Evolutionary conservation across 2,329 filamentous ascomycete genomes (phyloP).

Genomic region (Fusarium sp.): DNA sequence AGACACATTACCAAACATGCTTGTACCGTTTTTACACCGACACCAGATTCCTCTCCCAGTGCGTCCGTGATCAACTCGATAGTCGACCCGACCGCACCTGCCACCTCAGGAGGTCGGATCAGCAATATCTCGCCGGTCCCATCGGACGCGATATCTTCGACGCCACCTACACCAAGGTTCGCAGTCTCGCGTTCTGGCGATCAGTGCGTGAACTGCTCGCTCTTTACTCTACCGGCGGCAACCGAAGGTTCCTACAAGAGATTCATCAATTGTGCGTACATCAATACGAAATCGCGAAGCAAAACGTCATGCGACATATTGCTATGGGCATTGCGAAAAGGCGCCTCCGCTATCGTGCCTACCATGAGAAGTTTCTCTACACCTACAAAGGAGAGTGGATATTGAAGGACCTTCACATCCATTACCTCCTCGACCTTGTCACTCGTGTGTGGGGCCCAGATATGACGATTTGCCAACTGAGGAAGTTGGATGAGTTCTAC

Average conservation of each 20-base stretch:
- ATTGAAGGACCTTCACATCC: not conserved
- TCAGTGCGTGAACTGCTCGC: not conserved
- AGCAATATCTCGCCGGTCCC: not conserved
- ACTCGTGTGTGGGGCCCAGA: not conserved
- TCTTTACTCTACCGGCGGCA: not conserved
- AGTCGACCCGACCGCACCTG: not conserved
- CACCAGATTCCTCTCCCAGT: not conserved
- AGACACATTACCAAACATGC: not conserved
- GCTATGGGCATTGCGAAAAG: not conserved
- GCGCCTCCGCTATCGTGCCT: not conserved
- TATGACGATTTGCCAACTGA: not conserved
- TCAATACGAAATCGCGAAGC: not conserved
- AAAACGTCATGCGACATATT: not conserved
- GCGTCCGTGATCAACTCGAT: not conserved
- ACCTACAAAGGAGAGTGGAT: not conserved
- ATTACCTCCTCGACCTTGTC: not conserved
- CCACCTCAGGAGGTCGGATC: too few relatives aligned
- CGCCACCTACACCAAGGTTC: not conserved
- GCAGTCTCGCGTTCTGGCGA: not conserved
- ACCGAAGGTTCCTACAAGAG: not conserved
- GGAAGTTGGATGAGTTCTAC: not conserved
- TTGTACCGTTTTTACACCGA: not conserved
- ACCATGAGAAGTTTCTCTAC: rapidly evolving
- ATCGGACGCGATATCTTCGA: not conserved
- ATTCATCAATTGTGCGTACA: not conserved